Base-by-base conservation (phyloP, 106 monocot species). In the Dactylorhiza incarnata region DNA sequence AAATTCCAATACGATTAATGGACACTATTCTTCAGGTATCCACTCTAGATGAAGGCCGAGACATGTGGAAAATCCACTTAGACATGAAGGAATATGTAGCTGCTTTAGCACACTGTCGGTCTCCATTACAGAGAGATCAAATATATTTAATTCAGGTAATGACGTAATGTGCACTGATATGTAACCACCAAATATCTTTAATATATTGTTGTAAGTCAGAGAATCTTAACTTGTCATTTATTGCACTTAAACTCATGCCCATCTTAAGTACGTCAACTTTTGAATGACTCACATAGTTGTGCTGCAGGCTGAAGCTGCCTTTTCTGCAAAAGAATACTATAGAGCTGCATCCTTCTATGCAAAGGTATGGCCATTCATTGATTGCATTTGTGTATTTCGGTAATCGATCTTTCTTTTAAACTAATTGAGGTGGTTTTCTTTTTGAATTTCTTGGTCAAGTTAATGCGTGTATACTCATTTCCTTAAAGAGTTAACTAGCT, bases 261-360 rank as follows among this genome's bases (percentile, higher is more conserved):
- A 47, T 20, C 50, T 65, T 75, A 24, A 29, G 8, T 49, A 1
- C 15, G 9, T 50, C 20, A 29, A 29, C 29, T 29, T 29, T 29
- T 29, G 66, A 63, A 13, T 48, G 44, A 72, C 25, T 6, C 19
- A 45, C 49, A 14, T 52, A 69, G n/a, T 58, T 77, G 20, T 24
- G 23, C 76, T 83, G 58, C 78, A 99, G 99, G 99, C 99, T 48
- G 94, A 94, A 81, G 84, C 89, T 83, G 99, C 99, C 26, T 94
- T 94, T 80, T 74, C 83, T 48, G 25, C 78, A 26, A 99, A 94
- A 86, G 99, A 99, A 82, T 94, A 84, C 78, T 86, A 85, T 43
- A 82, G 91, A 86, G 99, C 99, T 74, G 94, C 99, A 62, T 99
- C 94, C 12, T 99, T 89, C 78, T 99, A 91, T 87, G 94, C 99